phyloP scores from a whole-genome alignment of 495 filamentous ascomycete species.

The Venustampulla echinocandica region DNA sequence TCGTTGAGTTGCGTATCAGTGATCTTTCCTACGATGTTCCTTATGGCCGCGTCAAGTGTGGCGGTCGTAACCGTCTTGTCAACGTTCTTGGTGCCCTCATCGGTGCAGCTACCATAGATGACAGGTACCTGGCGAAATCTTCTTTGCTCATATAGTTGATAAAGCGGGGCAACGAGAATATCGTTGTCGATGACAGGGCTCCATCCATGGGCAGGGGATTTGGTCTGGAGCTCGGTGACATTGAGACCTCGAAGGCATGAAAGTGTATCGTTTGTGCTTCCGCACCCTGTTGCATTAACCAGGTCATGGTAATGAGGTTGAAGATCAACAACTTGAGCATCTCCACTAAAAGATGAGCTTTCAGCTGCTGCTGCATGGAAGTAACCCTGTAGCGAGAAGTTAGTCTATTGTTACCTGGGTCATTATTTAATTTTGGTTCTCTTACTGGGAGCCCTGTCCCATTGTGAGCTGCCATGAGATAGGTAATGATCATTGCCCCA shows the following conservation, averaged over 20 bases:
- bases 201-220: conserved; percentile 48
- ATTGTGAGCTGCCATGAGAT: conserved; percentile 56
- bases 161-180: conserved; percentile 50
- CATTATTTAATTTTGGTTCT: conserved; percentile 32
- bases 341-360: conserved; percentile 50
- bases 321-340: conserved; percentile 29
- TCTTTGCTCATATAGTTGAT: conserved; percentile 45
- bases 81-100: conserved; percentile 46
- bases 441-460: conserved; percentile 24
- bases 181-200: conserved; percentile 49
- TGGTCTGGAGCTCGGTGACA: conserved; percentile 40
- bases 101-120: conserved; percentile 52
- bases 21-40: conserved; percentile 5
- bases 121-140: conserved; percentile 57
- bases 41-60: not conserved
- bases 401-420: not conserved
- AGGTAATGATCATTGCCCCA: conserved; percentile 56
- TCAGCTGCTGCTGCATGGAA: conserved; percentile 57
- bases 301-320: conserved; percentile 57
- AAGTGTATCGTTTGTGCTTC: conserved; percentile 31
- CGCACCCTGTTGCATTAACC: conserved; percentile 45
- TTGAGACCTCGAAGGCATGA: conserved; percentile 41
- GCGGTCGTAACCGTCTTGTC: conserved; percentile 4
- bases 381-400: not conserved
- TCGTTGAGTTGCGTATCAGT: conserved; percentile 4